phyloP scores from a whole-genome alignment of 129 eudicot species.

The Lonicera japonica region DNA sequence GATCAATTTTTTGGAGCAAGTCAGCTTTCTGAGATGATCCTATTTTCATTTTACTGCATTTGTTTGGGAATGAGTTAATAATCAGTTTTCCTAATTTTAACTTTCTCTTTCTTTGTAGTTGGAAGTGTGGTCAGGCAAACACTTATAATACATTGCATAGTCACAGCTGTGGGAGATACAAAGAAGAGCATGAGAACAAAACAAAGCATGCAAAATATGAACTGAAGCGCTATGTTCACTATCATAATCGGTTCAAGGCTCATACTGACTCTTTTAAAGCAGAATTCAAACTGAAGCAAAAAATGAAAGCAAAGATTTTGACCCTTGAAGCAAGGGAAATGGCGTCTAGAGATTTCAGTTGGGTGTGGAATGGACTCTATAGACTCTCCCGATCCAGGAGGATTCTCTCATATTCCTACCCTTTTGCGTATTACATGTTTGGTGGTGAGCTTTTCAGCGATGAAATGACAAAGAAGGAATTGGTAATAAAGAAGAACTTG shows the following conservation, averaged over 20 bases:
- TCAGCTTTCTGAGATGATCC: too few relatives aligned
- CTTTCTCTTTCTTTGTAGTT: conserved; percentile 17
- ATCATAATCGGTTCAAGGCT: conserved; percentile 5
- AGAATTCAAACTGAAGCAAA: conserved; percentile 2
- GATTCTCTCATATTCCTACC: conserved; percentile 9
- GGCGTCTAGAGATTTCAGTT: neutral
- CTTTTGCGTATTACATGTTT: conserved; percentile 15
- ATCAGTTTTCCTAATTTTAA: conserved; percentile 12
- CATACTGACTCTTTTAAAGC: conserved; percentile 2
- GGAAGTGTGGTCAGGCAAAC: too few relatives aligned
- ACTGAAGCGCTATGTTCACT: conserved; percentile 7
- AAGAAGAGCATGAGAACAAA: too few relatives aligned
- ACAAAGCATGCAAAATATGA: neutral
- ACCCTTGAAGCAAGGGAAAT: conserved; percentile 1
- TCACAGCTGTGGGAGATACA: too few relatives aligned
- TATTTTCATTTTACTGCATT: too few relatives aligned
- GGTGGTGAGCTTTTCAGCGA: neutral
- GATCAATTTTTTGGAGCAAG: too few relatives aligned
- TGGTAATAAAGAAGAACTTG: conserved; percentile 7
- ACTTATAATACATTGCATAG: too few relatives aligned
- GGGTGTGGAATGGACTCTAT: conserved; percentile 6
- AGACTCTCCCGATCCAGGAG: conserved; percentile 5
- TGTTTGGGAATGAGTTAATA: too few relatives aligned
- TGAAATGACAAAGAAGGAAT: neutral
- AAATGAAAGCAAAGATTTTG: neutral